Evolutionary conservation across 2,329 filamentous ascomycete species (phyloP).

Genomic region (Scedosporium minutisporum): DNA sequence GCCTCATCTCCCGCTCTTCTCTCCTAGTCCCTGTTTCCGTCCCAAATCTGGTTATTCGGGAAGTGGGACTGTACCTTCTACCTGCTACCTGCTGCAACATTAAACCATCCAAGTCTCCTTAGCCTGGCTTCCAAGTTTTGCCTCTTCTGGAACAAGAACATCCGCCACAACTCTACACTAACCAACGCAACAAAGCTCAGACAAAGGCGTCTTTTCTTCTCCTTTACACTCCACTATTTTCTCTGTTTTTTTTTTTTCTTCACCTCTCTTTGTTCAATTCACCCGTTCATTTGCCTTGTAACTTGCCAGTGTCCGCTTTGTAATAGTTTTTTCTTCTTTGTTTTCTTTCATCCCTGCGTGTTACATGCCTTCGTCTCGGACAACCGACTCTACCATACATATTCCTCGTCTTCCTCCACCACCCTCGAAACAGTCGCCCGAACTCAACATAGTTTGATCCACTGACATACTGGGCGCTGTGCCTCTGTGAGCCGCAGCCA

Average conservation of each 20-base stretch:
- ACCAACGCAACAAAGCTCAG: neutral
- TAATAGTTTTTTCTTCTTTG: neutral
- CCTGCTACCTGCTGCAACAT: neutral
- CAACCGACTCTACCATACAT: neutral
- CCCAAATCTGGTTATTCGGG: neutral
- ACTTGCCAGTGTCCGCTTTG: neutral
- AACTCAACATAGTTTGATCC: neutral
- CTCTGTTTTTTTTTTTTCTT: neutral
- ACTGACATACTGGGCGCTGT: neutral
- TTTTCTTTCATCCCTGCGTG: neutral
- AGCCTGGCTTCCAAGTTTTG: neutral
- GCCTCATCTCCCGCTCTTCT: neutral
- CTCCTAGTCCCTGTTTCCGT: neutral
- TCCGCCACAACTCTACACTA: neutral
- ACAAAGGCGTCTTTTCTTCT: neutral
- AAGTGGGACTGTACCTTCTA: neutral
- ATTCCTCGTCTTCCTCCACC: neutral
- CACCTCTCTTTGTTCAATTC: neutral
- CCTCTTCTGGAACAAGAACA: neutral
- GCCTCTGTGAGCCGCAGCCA: slow-evolving; percentile 13
- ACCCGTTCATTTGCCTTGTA: neutral
- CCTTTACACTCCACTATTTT: slow-evolving; percentile 1
- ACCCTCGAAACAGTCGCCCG: neutral
- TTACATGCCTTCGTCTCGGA: neutral
- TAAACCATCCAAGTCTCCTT: too few species aligned